Conservation (phyloP, 768 basidiomycete genomes). For the Crassisporium funariophilum region DNA sequence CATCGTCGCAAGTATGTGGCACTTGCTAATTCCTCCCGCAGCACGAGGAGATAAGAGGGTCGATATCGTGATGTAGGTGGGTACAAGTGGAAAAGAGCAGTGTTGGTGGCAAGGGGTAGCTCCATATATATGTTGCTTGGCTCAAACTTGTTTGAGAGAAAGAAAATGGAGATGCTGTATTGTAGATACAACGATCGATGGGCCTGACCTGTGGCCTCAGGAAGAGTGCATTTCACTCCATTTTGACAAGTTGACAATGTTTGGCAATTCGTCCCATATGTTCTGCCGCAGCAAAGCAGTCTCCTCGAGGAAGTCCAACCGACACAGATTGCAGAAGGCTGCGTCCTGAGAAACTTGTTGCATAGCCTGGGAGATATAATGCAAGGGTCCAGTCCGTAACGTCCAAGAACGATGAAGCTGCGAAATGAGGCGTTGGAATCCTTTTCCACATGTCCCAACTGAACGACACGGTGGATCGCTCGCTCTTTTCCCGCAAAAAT, state of each 20-base stretch:
- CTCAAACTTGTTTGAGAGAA: no score
- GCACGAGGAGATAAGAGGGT: no score
- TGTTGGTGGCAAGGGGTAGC: no score
- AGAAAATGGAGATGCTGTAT: no score
- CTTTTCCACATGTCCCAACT: slow-evolving; percentile 36
- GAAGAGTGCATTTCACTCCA: slow-evolving; percentile 36
- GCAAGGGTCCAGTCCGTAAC: slow-evolving; percentile 52
- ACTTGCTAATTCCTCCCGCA: no score
- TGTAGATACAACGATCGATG: no score
- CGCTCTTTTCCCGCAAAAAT: slow-evolving; percentile 36
- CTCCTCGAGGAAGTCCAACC: slow-evolving; percentile 42
- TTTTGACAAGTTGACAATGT: slow-evolving; percentile 43
- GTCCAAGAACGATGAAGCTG: slow-evolving; percentile 51
- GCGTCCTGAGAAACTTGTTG: slow-evolving; percentile 38
- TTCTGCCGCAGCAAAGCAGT: slow-evolving; percentile 38
- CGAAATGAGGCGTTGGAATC: slow-evolving; percentile 43
- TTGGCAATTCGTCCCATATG: slow-evolving; percentile 52
- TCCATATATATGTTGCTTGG: no score
- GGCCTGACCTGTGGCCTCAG: neutral
- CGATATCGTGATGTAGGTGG: no score
- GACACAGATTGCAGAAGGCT: slow-evolving; percentile 46
- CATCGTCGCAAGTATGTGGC: no score
- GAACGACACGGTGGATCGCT: slow-evolving; percentile 31
- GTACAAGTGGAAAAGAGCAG: no score
- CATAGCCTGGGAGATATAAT: slow-evolving; percentile 54